These are phyloP conservation scores for Coemansia sp. DNA, from an alignment of 192 early-diverging fungal species.

Conservation along the genomic window DNA sequence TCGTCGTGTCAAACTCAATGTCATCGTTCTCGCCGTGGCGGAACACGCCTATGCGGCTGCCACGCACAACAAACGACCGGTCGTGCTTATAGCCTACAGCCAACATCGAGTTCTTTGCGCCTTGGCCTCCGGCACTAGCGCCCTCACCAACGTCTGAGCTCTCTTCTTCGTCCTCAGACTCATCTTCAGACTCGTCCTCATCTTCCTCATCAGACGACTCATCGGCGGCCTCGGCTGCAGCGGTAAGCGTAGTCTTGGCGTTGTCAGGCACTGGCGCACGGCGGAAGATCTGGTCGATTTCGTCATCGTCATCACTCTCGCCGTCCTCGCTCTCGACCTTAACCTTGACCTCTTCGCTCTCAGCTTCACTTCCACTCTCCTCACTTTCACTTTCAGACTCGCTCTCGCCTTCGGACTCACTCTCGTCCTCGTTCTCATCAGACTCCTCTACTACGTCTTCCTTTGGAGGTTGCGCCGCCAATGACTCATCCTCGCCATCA, in stretches of 20 bases:
- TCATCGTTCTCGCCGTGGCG: conserved; percentile 71
- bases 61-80: conserved; percentile 89
- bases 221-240: not conserved
- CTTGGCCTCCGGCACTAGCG: conserved; percentile 2
- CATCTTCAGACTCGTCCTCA: conserved; percentile 17
- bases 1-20: conserved; percentile 77
- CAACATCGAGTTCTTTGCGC: conserved; percentile 72
- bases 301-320: conserved; percentile 14
- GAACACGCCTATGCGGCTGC: conserved; percentile 88
- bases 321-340: not conserved
- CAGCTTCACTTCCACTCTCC: not conserved
- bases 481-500: conserved; percentile 33
- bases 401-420: not conserved
- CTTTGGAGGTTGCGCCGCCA: not conserved
- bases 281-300: conserved; percentile 25
- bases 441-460: not conserved
- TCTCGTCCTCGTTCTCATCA: not conserved
- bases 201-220: conserved; percentile 11
- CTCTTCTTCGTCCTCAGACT: conserved; percentile 35
- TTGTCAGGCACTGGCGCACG: conserved; percentile 14
- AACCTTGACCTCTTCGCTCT: not conserved
- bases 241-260: conserved; percentile 32
- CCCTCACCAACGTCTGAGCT: conserved; percentile 18
- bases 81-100: conserved; percentile 83
- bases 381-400: not conserved